Percentiles rank a stretch among this genome's conserved stretches.
Evolutionary conservation across 2,329 filamentous ascomycete species (phyloP).

Genomic region (Elsinoe australis): DNA sequence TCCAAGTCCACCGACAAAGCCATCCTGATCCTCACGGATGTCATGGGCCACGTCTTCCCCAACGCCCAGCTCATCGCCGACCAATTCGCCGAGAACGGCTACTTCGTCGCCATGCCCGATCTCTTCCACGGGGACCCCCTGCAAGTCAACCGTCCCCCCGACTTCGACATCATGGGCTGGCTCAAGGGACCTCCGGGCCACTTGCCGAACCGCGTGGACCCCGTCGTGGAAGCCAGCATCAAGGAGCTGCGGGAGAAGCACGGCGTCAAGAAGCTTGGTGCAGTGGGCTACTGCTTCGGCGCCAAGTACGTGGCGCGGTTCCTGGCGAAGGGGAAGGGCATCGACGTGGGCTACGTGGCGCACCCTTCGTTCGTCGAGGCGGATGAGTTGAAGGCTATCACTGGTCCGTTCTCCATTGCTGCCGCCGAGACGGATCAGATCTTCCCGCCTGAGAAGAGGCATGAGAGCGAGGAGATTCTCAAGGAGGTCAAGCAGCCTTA

Average conservation of each 20-base stretch:
- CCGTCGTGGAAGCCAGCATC: constrained; percentile 44
- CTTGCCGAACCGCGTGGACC: constrained; percentile 42
- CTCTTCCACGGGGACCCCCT: constrained; percentile 61
- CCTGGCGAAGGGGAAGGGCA: constrained; percentile 45
- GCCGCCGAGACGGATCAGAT: constrained; percentile 57
- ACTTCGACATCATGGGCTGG: constrained; percentile 46
- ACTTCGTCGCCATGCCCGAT: constrained; percentile 61
- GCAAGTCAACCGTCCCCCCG: constrained; percentile 43
- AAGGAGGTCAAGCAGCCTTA: constrained; percentile 50
- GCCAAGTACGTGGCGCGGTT: constrained; percentile 56
- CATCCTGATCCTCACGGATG: constrained; percentile 51
- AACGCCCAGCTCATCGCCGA: constrained; percentile 58
- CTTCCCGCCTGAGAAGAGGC: constrained; percentile 50
- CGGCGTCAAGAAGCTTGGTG: constrained; percentile 43
- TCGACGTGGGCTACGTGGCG: constrained; percentile 65
- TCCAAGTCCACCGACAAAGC: constrained; percentile 48
- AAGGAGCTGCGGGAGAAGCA: constrained; percentile 41
- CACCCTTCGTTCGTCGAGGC: constrained; percentile 67
- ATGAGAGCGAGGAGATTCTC: constrained; percentile 54
- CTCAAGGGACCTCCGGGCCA: constrained; percentile 35
- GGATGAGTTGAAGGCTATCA: constrained; percentile 52
- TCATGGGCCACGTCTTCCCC: constrained; percentile 50
- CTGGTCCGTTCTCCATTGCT: constrained; percentile 52
- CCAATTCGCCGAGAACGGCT: constrained; percentile 65
- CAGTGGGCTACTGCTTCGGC: constrained; percentile 45